Conservation (phyloP, 345 rosid genomes). For the Eucalyptus pauciflora region DNA sequence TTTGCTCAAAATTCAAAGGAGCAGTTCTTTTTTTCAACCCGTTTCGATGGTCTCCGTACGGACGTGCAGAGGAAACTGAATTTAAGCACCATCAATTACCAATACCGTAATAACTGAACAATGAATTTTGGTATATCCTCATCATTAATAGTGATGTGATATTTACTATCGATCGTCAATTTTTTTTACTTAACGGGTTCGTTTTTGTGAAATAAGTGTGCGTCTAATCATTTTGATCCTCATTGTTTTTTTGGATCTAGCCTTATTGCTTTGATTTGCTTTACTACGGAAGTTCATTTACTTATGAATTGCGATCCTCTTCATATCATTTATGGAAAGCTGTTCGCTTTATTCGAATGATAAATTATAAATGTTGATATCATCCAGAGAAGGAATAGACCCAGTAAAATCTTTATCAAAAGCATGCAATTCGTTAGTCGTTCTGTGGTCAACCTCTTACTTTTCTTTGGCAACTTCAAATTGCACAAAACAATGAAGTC, state of each 20-base stretch:
- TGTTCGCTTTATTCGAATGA: accelerated
- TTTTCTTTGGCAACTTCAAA: neutral
- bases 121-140: too few species aligned
- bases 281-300: accelerated
- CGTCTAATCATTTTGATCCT: too few species aligned
- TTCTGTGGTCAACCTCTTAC: neutral
- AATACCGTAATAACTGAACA: too few species aligned
- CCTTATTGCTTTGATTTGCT: neutral
- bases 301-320: accelerated
- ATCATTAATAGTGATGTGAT: too few species aligned
- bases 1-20: too few species aligned
- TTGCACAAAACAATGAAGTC: neutral
- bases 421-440: accelerated
- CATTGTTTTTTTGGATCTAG: accelerated
- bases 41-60: too few species aligned
- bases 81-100: too few species aligned
- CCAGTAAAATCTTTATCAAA: neutral
- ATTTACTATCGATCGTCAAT: accelerated
- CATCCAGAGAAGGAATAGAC: neutral
- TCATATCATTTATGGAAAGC: accelerated
- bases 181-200: accelerated
- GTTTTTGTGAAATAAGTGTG: accelerated
- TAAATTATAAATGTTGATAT: neutral
- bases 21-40: too few species aligned
- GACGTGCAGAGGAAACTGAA: too few species aligned